Conservation (phyloP, 1,284 basidiomycete genomes). For the Chondrostereum purpureum region DNA sequence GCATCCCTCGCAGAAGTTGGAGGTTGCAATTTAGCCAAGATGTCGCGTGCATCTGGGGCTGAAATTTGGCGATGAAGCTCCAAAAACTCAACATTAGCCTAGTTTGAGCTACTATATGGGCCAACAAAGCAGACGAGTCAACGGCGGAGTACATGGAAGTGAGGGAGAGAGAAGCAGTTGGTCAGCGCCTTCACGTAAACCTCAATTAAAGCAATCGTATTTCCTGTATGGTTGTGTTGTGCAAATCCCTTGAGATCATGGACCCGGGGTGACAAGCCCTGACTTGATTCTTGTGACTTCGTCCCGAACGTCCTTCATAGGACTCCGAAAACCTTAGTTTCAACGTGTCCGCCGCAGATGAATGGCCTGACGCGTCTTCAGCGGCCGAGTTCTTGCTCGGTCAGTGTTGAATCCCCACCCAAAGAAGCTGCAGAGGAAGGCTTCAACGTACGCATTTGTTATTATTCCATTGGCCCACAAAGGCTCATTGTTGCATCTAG, state of each 20-base stretch:
- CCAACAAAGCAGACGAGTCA: conserved; percentile 31
- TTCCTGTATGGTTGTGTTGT: too few species aligned
- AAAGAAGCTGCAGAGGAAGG: conserved; percentile 32
- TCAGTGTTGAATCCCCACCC: conserved; percentile 28
- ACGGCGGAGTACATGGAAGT: too few species aligned
- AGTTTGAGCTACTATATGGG: conserved; percentile 61
- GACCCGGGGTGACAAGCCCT: too few species aligned
- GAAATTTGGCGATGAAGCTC: conserved; percentile 52
- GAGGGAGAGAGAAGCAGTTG: too few species aligned
- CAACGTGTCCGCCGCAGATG: too few species aligned
- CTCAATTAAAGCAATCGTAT: too few species aligned
- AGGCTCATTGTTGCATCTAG: conserved; percentile 10
- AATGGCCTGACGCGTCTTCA: conserved; percentile 29
- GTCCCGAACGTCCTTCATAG: too few species aligned
- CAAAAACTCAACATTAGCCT: conserved; percentile 61
- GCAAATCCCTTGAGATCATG: too few species aligned
- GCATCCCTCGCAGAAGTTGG: conserved; percentile 10
- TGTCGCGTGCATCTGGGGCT: conserved; percentile 43
- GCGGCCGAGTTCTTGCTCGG: conserved; percentile 27
- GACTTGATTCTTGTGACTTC: too few species aligned
- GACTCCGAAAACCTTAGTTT: too few species aligned
- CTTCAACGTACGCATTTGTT: conserved; percentile 30
- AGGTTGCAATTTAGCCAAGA: conserved; percentile 45
- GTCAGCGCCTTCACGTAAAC: too few species aligned
- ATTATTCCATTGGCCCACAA: background rate